Conservation (phyloP, 805 yeast genomes). For the Hanseniaspora lachancei region DNA sequence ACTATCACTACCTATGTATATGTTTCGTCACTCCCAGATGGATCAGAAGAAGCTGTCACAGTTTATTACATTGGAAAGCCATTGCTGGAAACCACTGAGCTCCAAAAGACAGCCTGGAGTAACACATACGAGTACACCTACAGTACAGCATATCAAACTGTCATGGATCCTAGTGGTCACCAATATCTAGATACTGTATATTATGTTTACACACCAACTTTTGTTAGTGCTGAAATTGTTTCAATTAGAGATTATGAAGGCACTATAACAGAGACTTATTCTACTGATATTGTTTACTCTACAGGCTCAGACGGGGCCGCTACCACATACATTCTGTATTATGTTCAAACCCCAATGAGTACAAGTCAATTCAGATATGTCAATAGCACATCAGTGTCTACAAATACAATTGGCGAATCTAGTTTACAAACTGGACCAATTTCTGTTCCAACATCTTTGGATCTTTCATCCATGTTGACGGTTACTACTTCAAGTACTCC, state of each 20-base stretch:
- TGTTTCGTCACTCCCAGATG: conserved; percentile 3
- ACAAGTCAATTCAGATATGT: background rate
- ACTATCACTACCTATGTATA: conserved; percentile 4
- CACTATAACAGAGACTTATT: conserved; percentile 10
- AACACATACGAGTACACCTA: conserved; percentile 11
- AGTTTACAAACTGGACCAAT: background rate
- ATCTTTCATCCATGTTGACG: background rate
- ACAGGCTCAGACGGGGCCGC: conserved; percentile 15
- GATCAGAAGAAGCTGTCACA: conserved; percentile 2
- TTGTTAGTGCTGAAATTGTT: conserved; percentile 6
- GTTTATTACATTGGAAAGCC: conserved; percentile 10
- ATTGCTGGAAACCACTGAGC: background rate
- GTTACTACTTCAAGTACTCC: background rate
- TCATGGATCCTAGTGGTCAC: conserved; percentile 14
- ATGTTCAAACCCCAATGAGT: conserved; percentile 15
- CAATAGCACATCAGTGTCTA: background rate
- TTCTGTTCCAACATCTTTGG: background rate
- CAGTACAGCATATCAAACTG: conserved; percentile 11
- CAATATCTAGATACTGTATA: conserved; percentile 12
- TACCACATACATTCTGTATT: conserved; percentile 13
- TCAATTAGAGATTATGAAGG: conserved; percentile 13
- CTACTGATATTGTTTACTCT: conserved; percentile 10
- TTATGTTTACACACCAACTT: conserved; percentile 14
- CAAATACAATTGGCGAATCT: background rate
- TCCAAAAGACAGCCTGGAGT: background rate